Percentiles rank a stretch among this genome's conserved stretches.
These are phyloP conservation scores for Medicago arabica DNA, from an alignment of 306 rosid genomes.

Conservation along the genomic window DNA sequence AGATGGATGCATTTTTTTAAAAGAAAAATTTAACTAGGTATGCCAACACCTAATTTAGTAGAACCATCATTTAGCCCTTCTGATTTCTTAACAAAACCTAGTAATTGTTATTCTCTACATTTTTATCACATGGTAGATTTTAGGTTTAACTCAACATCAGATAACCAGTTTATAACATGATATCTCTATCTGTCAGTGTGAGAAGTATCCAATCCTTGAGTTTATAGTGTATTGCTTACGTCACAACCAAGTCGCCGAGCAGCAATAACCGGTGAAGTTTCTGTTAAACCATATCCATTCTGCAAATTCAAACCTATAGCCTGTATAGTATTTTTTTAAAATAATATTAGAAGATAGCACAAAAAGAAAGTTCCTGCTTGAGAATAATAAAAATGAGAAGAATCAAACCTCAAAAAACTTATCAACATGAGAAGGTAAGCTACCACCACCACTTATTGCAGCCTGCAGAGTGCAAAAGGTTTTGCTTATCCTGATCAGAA, in stretches of 20 bases:
- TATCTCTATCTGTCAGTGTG: neutral
- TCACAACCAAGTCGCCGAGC: constrained; percentile 76
- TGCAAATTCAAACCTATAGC: constrained; percentile 85
- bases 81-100: constrained; percentile 19
- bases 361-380: neutral
- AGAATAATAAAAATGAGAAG: constrained; percentile 26
- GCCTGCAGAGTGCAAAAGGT: constrained; percentile 78
- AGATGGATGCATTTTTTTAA: no score
- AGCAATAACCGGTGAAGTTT: constrained; percentile 84
- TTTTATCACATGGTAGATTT: neutral
- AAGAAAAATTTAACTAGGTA: no score
- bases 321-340: constrained; percentile 51
- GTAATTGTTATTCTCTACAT: neutral
- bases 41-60: no score
- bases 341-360: constrained; percentile 5
- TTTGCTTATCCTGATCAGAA: constrained; percentile 41
- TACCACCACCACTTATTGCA: constrained; percentile 94
- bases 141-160: neutral
- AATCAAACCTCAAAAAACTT: constrained; percentile 84
- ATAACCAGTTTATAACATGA: neutral
- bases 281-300: constrained; percentile 97
- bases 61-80: neutral
- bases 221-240: constrained; percentile 56
- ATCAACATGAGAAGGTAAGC: constrained; percentile 80
- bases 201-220: neutral